Evolutionary conservation across 768 basidiomycete species (phyloP), one percentile per base, ranked within the genome.

Genomic region (Glaciozyma martinii): DNA sequence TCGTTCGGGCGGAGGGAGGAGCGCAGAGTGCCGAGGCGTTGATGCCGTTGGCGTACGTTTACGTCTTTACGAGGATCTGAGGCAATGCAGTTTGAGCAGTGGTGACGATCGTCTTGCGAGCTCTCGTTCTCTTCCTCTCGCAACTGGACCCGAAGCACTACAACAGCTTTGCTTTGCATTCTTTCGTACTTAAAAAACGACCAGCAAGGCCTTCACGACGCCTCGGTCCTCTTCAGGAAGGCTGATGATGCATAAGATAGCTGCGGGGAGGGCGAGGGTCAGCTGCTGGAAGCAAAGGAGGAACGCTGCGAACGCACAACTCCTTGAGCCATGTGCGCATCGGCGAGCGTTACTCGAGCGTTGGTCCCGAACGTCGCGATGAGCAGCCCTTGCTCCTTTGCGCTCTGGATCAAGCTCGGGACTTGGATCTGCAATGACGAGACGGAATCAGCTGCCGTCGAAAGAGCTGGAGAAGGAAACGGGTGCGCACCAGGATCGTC

Each of bases 21-120:
- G 80, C 76, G 65, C 83, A 87, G 76, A 90, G 89, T 73, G 88
- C 93, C 33, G 81, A 76, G n/a, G 83, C 84, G 62, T 78, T 97
- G 79, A 87, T 88, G 78, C 81, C 81, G 76, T 75, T 91, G 75
- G 94, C 92, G 47, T 97, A 99, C 80, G 77, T 99, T 80, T 99
- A 94, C 77, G 79, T 98, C 27, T 97, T 91, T 74, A 89, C 92
- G 80, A 82, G 80, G 76, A 76, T 71, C n/a, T 40, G 37, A 40
- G 15, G 37, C 37, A 40, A 13, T 40, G 10, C 10, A 40, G 37
- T 13, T 40, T 40, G 37, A 40, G 37, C 37, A 40, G 5, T 40
- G 10, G 37, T 13, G 37, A 13, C 12, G 37, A 40, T 40, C 37
- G 37, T 40, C 37, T 40, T 6, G 37, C 37, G 37, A 40, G 5